Evolutionary conservation across 305 asterid genomes (phyloP).

Genomic region (Fraxinus sp.): DNA sequence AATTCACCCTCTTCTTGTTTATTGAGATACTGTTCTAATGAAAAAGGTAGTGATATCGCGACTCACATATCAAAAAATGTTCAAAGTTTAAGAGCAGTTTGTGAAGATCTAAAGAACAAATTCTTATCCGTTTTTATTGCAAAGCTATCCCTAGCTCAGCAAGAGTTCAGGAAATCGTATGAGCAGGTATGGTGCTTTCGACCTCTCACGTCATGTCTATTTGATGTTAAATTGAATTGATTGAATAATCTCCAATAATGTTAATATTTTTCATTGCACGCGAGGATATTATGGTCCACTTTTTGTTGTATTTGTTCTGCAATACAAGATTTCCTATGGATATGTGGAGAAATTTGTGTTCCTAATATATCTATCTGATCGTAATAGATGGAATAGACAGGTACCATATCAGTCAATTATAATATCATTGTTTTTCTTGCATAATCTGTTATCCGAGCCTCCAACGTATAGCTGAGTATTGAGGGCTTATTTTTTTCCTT

Average conservation of each 20-base stretch:
- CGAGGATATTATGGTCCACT: neutral
- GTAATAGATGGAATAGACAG: slow-evolving; percentile 9
- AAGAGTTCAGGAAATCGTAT: slow-evolving; percentile 74
- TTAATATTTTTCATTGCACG: neutral
- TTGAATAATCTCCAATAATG: slow-evolving; percentile 12
- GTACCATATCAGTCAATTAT: neutral
- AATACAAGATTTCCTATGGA: slow-evolving; percentile 11
- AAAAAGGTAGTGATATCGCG: slow-evolving; percentile 28
- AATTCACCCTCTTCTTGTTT: slow-evolving; percentile 32
- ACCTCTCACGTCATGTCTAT: slow-evolving; percentile 24
- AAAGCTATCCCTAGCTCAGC: slow-evolving; percentile 65
- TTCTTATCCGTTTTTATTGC: slow-evolving; percentile 67
- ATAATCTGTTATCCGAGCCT: neutral
- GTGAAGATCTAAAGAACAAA: slow-evolving; percentile 70
- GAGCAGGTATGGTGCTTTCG: slow-evolving; percentile 63
- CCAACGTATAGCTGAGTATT: neutral
- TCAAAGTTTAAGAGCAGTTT: slow-evolving; percentile 44
- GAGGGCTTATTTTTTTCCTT: neutral
- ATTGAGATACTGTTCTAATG: slow-evolving; percentile 30
- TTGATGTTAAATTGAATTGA: slow-evolving; percentile 16
- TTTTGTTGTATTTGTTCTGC: slow-evolving; percentile 15
- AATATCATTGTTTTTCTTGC: neutral
- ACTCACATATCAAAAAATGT: slow-evolving; percentile 34
- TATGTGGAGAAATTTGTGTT: slow-evolving; percentile 5
- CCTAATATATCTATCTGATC: neutral